These are phyloP conservation scores for Citrus maxima DNA, from an alignment of 345 rosid genomes.

Conservation along the genomic window DNA sequence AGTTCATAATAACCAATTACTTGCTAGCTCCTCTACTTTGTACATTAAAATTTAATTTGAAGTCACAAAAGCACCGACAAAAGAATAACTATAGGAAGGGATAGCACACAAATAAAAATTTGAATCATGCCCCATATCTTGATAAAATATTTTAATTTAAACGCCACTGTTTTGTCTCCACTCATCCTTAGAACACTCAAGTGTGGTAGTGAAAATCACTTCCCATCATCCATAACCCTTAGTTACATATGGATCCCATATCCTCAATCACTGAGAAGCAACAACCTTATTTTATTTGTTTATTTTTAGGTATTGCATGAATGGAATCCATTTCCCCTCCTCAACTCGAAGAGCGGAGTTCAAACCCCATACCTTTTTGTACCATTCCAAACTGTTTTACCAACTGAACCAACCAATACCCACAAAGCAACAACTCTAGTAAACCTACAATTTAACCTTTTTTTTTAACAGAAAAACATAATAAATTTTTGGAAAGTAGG, in stretches of 20 bases:
- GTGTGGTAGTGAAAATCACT: neutral
- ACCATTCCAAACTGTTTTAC: neutral
- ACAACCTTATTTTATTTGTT: neutral
- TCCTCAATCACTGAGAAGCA: neutral
- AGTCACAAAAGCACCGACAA: neutral
- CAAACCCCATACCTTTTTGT: neutral
- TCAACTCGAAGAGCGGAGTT: neutral
- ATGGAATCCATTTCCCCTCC: neutral
- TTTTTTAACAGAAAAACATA: neutral
- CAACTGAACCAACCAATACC: neutral
- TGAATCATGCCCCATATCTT: neutral
- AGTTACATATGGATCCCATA: neutral
- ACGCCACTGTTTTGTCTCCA: neutral
- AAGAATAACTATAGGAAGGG: neutral
- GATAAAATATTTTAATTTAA: neutral
- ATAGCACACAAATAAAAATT: neutral
- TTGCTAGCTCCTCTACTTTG: neutral
- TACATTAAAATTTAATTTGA: neutral
- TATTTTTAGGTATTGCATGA: neutral
- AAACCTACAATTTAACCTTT: neutral
- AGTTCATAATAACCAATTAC: neutral
- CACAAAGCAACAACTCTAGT: neutral
- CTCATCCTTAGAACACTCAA: neutral
- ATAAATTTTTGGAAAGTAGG: neutral
- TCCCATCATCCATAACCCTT: neutral